Base-by-base conservation (phyloP, 129 eudicot genomes). In the Tagetes patula region DNA sequence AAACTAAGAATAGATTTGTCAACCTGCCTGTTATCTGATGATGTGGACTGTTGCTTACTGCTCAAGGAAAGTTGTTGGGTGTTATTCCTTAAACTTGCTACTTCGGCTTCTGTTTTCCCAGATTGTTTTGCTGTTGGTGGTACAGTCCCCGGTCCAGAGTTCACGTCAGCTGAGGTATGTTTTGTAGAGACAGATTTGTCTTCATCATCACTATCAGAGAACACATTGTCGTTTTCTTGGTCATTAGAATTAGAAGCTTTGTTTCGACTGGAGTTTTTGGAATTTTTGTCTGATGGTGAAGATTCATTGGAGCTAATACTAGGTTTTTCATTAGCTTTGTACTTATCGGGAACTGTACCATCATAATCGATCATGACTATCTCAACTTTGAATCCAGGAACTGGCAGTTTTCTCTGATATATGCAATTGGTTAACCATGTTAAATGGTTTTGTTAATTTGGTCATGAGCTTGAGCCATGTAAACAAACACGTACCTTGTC, bases 361-460 rank as follows among this genome's bases (percentile, higher is more conserved):
- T 94, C 93, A 71, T 87, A 87, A 74, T 94, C 93, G 49, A 88
- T 67, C 96, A 94, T 88, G 63, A 90, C 98, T 48, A 94, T 76
- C 76, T 94, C 98, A 47, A 88, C 87, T 77, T 90, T 86, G 83
- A 94, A 94, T 49, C 96, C 95, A 12, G 98, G 98, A 33, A 85
- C 76, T 2, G 98, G 97, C 66, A 88, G 77, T 77, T 90, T 94
- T 71, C 97, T 83, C 97, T 90, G 90, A 63, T 75, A 78, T 73
- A 34, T 13, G 27, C 12, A 10, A n/a, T 20, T 37, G 58, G 69
- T 72, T 49, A 65, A 65, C 43, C 1, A 0, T 20, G 34, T 61
- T n/a, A n/a, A n/a, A n/a, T n/a, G n/a, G n/a, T 43, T 12, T 1
- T 10, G 20, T n/a, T 11, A 61, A n/a, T n/a, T 0, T 36, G 47